phyloP scores from a whole-genome alignment of 139 green algal species.

The Closterium sp. region DNA sequence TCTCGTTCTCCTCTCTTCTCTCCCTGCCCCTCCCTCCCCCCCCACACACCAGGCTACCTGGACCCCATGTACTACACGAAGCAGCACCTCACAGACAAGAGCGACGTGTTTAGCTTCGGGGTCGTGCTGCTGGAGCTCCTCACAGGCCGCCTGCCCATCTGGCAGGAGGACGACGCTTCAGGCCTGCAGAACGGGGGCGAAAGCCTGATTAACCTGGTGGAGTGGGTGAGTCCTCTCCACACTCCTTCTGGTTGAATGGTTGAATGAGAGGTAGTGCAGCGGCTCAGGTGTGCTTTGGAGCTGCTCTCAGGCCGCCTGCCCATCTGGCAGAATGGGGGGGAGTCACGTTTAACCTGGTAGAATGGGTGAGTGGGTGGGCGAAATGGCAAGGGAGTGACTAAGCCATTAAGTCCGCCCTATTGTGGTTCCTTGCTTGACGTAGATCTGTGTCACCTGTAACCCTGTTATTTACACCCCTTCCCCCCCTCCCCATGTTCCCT shows the following conservation, averaged over 20 bases:
- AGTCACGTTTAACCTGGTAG: neutral
- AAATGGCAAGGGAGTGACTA: too few relatives aligned
- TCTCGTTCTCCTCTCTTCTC: too few relatives aligned
- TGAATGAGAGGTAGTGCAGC: neutral
- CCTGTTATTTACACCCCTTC: too few relatives aligned
- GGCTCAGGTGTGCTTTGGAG: too few relatives aligned
- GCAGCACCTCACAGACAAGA: slow-evolving; percentile 27
- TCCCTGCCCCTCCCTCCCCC: too few relatives aligned
- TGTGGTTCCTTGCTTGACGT: too few relatives aligned
- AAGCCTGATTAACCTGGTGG: slow-evolving; percentile 10
- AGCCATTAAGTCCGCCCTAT: too few relatives aligned
- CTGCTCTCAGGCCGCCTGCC: neutral
- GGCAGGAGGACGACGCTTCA: neutral
- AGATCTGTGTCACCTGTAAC: too few relatives aligned
- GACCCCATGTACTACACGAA: slow-evolving; percentile 30
- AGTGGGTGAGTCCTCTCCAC: slow-evolving; percentile 21
- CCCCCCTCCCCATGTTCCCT: too few relatives aligned
- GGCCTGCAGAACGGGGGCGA: neutral
- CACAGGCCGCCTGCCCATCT: slow-evolving; percentile 33
- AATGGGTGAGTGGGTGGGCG: neutral
- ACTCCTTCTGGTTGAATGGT: neutral
- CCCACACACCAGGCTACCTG: too few relatives aligned
- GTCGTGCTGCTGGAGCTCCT: slow-evolving; percentile 39
- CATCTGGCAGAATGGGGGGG: neutral
- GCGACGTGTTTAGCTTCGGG: slow-evolving; percentile 37